Evolutionary conservation across 31 red algal genomes (phyloP).

Genomic region (Asparagopsis taxiformis): DNA sequence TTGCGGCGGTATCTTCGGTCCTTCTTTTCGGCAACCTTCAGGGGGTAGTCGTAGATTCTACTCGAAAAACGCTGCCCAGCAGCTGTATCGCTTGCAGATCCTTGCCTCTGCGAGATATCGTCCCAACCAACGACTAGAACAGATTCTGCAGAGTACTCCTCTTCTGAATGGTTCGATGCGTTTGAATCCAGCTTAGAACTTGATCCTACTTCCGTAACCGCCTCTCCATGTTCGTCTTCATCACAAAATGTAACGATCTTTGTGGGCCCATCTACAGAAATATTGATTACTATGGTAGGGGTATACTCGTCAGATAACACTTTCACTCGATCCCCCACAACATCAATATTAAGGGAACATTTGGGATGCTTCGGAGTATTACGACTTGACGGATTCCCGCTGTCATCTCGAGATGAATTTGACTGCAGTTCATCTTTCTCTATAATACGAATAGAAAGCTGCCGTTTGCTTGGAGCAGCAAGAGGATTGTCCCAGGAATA

Average conservation of each 20-base stretch:
- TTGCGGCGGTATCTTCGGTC: neutral
- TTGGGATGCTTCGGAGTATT: no score
- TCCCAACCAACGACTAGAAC: constrained; percentile 73
- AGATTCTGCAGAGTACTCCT: neutral
- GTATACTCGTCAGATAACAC: constrained; percentile 36
- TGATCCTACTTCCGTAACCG: neutral
- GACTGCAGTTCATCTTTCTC: constrained; percentile 59
- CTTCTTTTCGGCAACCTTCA: neutral
- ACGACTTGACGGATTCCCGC: no score
- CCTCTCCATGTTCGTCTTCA: constrained; percentile 6
- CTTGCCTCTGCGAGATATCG: no score
- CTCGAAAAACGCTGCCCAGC: no score
- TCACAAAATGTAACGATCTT: constrained; percentile 88
- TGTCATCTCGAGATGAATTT: no score
- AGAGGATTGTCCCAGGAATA: constrained; percentile 95
- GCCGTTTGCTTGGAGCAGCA: constrained; percentile 39
- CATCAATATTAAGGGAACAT: constrained; percentile 70
- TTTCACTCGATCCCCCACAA: constrained; percentile 61
- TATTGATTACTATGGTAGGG: constrained; percentile 50
- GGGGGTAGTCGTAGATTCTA: constrained; percentile 8
- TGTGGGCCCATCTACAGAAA: constrained; percentile 80
- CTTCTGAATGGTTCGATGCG: neutral
- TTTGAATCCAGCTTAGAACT: neutral
- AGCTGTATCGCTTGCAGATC: no score
- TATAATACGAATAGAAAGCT: constrained; percentile 65